A percentile compares a stretch with the other conserved stretches of the same genome.
phyloP scores from a whole-genome alignment of 345 rosid genomes.

The Aegle marmelos region DNA sequence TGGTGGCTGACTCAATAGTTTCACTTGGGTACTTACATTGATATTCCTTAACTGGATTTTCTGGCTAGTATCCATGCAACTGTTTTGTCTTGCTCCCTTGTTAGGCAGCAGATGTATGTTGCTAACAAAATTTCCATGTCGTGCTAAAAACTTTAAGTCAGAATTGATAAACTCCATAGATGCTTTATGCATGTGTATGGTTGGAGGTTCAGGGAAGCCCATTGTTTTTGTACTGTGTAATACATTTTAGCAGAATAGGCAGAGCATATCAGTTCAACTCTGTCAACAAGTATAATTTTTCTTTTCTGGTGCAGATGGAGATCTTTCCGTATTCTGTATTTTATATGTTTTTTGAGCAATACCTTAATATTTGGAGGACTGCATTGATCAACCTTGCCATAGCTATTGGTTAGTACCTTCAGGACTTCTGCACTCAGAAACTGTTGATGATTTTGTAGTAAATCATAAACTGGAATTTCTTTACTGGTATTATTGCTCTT shows the following conservation, averaged over 20 bases:
- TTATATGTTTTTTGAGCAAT: conserved; percentile 98
- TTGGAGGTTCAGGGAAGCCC: conserved; percentile 3
- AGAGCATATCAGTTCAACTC: neutral
- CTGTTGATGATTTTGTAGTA: conserved; percentile 1
- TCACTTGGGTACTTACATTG: neutral
- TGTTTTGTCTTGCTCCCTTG: neutral
- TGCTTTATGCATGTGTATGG: neutral
- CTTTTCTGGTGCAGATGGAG: conserved; percentile 68
- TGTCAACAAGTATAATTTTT: neutral
- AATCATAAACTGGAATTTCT: neutral
- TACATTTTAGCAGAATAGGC: neutral
- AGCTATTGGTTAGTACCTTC: conserved; percentile 73
- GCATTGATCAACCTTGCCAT: conserved; percentile 91
- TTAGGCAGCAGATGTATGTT: neutral
- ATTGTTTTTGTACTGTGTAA: neutral
- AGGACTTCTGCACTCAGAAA: conserved; percentile 10
- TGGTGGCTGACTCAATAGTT: neutral
- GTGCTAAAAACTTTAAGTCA: neutral
- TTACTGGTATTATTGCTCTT: conserved; percentile 6
- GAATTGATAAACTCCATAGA: neutral
- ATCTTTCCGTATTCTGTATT: conserved; percentile 96
- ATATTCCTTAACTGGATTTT: neutral
- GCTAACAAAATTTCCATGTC: neutral
- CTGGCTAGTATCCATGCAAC: neutral
- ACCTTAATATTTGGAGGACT: conserved; percentile 95